Evolutionary conservation across 257 asterid genomes (phyloP), one percentile per base, ranked within the genome.

Genomic region (Asclepias syriaca): DNA sequence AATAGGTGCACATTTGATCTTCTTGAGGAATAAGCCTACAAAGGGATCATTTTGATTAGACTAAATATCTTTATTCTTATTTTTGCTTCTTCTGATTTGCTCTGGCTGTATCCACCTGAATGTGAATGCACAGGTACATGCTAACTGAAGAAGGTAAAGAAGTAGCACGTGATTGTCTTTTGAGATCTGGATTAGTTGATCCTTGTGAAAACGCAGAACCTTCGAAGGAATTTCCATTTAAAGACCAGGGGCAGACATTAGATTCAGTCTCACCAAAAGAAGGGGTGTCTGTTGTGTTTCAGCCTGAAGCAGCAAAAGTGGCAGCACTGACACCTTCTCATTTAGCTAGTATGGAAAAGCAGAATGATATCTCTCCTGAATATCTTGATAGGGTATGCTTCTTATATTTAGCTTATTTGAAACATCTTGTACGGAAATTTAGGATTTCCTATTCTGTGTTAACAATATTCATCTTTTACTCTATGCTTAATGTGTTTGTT

Each of bases 121-220:
- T 37, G 39, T 50, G 16, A 40, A 43, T 19, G 37, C 76, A 72
- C 85, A 94, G 99, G 81, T 94, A 94, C 81, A 94, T 94, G 99
- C 83, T 94, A 84, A 87, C 98, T 3, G 97, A 87, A 72, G 96
- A 89, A 86, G 99, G 99, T 73, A 91, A 87, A 80, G 90, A 87
- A 78, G 87, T 81, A 51, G 99, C 99, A 15, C 87, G 72, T 45
- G 95, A 90, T 73, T 91, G 98, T 82, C 90, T 91, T 43, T 75
- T 40, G 51, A 92, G 98, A 82, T 94, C 98, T 70, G 91, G 93
- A 68, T 77, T 87, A 59, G 54, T 76, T 67, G 87, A 77, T 68
- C 67, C 81, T 63, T 75, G 43, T 74, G 82, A 78, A 72, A 83
- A 73, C 58, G 66, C 74, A 69, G 80, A 66, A 54, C 74, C 71